Evolutionary conservation across 768 basidiomycete species (phyloP).

Genomic region (Boletus rex-veris): DNA sequence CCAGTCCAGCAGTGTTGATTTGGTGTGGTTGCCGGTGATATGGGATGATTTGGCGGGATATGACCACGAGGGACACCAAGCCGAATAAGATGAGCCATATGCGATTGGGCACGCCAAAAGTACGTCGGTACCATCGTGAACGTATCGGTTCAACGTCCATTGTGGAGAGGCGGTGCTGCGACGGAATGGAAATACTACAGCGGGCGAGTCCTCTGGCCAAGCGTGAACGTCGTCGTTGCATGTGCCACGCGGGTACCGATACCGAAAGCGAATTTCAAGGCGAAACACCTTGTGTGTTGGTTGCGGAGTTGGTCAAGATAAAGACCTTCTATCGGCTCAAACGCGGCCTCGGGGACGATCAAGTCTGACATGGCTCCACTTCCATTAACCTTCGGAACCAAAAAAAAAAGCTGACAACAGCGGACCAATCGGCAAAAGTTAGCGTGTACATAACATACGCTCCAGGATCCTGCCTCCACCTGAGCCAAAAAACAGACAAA

Average conservation of each 20-base stretch:
- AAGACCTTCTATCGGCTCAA: conserved; percentile 4
- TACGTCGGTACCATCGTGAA: conserved; percentile 55
- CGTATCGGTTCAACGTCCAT: conserved; percentile 47
- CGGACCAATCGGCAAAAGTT: too few relatives aligned
- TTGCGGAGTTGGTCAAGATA: conserved; percentile 1
- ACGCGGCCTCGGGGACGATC: not conserved
- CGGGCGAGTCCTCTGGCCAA: conserved; percentile 48
- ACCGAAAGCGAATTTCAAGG: not conserved
- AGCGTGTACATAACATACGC: too few relatives aligned
- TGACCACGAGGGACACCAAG: conserved; percentile 50
- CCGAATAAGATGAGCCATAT: conserved; percentile 62
- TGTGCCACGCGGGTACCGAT: conserved; percentile 32
- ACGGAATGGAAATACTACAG: conserved; percentile 44
- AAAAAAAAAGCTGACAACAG: not conserved
- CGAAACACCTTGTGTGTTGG: not conserved
- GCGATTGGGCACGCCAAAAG: conserved; percentile 60
- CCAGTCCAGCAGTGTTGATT: conserved; percentile 44
- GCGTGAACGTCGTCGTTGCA: conserved; percentile 63
- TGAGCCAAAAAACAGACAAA: not conserved
- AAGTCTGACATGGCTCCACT: not conserved
- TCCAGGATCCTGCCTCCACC: too few relatives aligned
- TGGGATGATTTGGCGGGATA: conserved; percentile 56
- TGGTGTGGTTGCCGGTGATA: conserved; percentile 24
- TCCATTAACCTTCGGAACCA: not conserved
- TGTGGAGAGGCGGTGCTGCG: conserved; percentile 36